Percentiles rank a stretch among this genome's conserved stretches.
Evolutionary conservation across 352 stramenopile genomes (phyloP).

Genomic region (Pythium folliculosum): DNA sequence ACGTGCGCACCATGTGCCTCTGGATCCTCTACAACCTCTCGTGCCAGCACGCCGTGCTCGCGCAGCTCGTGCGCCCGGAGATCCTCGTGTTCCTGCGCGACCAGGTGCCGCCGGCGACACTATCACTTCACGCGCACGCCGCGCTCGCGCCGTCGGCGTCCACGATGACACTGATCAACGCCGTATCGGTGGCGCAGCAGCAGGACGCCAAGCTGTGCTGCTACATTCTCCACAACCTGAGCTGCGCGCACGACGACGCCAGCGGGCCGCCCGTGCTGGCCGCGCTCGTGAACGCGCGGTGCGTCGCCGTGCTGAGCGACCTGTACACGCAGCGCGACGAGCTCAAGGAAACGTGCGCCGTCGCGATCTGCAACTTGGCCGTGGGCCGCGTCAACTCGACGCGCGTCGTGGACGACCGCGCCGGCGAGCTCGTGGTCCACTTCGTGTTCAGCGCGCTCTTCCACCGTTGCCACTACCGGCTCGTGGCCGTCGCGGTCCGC

Average conservation of each 20-base stretch:
- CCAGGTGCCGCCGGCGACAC: constrained; percentile 33
- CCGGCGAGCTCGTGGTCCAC: constrained; percentile 50
- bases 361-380: constrained; percentile 66
- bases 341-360: constrained; percentile 56
- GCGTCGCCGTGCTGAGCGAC: constrained; percentile 47
- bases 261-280: constrained; percentile 34
- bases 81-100: constrained; percentile 60
- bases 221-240: constrained; percentile 78
- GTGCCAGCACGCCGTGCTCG: constrained; percentile 49
- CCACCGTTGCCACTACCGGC: constrained; percentile 34
- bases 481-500: constrained; percentile 54
- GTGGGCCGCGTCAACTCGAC: constrained; percentile 72
- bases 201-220: constrained; percentile 54
- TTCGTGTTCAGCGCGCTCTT: constrained; percentile 54
- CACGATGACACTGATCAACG: constrained; percentile 10
- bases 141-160: constrained; percentile 5
- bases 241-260: constrained; percentile 32
- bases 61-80: constrained; percentile 50
- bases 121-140: neutral
- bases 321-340: constrained; percentile 49
- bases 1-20: constrained; percentile 68
- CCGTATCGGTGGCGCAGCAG: neutral
- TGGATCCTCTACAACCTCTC: constrained; percentile 79
- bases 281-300: constrained; percentile 48
- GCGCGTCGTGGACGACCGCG: constrained; percentile 52